phyloP scores from a whole-genome alignment of 768 basidiomycete genomes.

The Strobilomyces echinocephalus region DNA sequence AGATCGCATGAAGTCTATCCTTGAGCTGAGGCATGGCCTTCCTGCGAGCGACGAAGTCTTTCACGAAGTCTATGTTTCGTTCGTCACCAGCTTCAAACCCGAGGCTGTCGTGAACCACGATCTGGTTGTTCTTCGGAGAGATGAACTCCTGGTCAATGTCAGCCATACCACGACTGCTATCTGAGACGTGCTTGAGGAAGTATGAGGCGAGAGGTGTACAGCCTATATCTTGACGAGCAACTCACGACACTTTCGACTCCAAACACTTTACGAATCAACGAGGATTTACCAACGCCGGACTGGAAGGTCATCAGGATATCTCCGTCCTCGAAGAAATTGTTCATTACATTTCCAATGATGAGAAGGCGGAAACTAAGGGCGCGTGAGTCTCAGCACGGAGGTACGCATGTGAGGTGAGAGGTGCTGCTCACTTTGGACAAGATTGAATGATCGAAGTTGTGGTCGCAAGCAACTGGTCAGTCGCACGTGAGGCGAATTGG shows the following conservation, averaged over 20 bases:
- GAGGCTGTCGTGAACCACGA: too few species aligned
- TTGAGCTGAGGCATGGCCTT: background rate
- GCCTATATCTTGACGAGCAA: background rate
- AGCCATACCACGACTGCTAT: background rate
- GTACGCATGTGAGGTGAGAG: background rate
- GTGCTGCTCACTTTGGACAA: constrained; percentile 10
- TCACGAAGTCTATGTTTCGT: background rate
- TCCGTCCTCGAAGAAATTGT: background rate
- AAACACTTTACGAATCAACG: constrained; percentile 3
- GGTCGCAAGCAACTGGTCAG: constrained; percentile 3
- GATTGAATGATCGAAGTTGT: constrained; percentile 3
- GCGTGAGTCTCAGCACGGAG: background rate
- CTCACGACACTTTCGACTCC: constrained; percentile 12
- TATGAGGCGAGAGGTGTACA: background rate
- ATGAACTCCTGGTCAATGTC: background rate
- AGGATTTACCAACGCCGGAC: background rate
- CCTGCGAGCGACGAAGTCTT: constrained; percentile 1
- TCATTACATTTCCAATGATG: constrained; percentile 14
- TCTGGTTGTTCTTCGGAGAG: constrained; percentile 4
- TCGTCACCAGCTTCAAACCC: background rate
- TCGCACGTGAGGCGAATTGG: background rate
- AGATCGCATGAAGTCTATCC: constrained; percentile 15
- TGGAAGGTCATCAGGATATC: background rate
- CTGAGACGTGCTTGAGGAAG: constrained; percentile 2
- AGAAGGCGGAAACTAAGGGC: constrained; percentile 10